Conservation (phyloP, 306 rosid species). For the Styphnolobium japonicum region DNA sequence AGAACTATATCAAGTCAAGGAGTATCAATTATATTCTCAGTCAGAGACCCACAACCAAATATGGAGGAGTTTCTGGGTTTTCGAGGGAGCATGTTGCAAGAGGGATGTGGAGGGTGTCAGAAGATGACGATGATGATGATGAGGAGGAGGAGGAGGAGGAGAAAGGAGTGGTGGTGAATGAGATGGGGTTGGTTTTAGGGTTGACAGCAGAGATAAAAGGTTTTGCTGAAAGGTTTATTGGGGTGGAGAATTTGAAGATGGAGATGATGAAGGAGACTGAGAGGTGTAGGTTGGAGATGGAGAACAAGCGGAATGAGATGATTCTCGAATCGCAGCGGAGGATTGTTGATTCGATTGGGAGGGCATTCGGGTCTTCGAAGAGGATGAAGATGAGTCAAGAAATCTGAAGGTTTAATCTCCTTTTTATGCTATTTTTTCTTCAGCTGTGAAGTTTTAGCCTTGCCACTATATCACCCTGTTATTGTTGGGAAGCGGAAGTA, state of each 20-base stretch:
- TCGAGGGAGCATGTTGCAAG: slow-evolving; percentile 1
- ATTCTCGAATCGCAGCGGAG: slow-evolving; percentile 59
- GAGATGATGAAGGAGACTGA: slow-evolving; percentile 77
- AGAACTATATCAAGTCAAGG: slow-evolving; percentile 31
- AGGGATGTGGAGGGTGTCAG: slow-evolving; percentile 22
- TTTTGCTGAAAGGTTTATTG: slow-evolving; percentile 54
- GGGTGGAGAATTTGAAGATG: slow-evolving; percentile 81
- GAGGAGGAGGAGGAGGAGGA: slow-evolving; percentile 17
- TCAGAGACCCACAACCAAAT: slow-evolving; percentile 24
- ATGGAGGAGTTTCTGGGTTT: slow-evolving; percentile 22
- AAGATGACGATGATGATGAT: neutral
- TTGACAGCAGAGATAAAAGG: slow-evolving; percentile 61
- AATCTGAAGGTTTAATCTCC: slow-evolving; percentile 15
- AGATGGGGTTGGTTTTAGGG: slow-evolving; percentile 32
- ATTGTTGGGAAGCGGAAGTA: no score
- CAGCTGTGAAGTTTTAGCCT: neutral
- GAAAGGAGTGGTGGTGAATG: neutral
- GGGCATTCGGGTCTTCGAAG: slow-evolving; percentile 53
- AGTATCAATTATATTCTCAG: slow-evolving; percentile 48
- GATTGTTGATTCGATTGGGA: slow-evolving; percentile 71
- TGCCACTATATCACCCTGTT: neutral
- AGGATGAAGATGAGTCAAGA: slow-evolving; percentile 31
- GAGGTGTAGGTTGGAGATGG: slow-evolving; percentile 78
- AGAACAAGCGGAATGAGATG: slow-evolving; percentile 66
- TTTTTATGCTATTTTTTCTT: neutral